Conservation (phyloP, 2,329 filamentous ascomycete species). For the Aspergillus sp. region DNA sequence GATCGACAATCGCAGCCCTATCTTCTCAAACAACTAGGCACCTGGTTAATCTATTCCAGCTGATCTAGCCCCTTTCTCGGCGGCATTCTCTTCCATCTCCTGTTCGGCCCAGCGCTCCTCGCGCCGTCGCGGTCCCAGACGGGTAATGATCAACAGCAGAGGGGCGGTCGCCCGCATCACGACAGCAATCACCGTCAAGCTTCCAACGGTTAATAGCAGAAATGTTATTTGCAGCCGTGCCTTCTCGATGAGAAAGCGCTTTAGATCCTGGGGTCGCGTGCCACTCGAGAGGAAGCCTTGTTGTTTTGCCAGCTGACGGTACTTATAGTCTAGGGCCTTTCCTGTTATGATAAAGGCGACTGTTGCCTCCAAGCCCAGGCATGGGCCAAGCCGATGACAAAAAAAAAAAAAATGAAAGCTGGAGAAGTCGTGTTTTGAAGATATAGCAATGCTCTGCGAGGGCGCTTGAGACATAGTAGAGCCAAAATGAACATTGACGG, state of each 20-base stretch:
- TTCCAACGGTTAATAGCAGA: constrained; percentile 16
- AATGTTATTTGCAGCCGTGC: constrained; percentile 20
- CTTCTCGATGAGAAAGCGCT: constrained; percentile 19
- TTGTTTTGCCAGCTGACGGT: constrained; percentile 14
- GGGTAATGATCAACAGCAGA: background rate
- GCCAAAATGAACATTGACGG: background rate
- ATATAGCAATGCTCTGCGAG: too few species aligned
- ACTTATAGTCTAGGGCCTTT: constrained; percentile 21
- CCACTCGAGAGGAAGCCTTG: background rate
- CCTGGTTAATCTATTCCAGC: too few species aligned
- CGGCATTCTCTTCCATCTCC: background rate
- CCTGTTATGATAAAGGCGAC: constrained; percentile 17
- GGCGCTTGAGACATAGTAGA: too few species aligned
- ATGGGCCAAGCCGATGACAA: too few species aligned
- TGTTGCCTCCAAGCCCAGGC: constrained; percentile 18
- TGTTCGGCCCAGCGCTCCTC: background rate
- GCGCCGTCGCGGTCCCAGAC: background rate
- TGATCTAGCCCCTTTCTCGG: background rate
- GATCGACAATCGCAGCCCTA: too few species aligned
- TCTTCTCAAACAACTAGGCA: too few species aligned
- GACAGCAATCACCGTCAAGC: constrained; percentile 17
- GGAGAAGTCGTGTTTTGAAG: too few species aligned
- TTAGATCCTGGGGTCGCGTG: constrained; percentile 3
- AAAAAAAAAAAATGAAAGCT: too few species aligned
- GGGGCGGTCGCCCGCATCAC: background rate